Evolutionary conservation across 129 eudicot species (phyloP).

Genomic region (Flaveria ramosissima): DNA sequence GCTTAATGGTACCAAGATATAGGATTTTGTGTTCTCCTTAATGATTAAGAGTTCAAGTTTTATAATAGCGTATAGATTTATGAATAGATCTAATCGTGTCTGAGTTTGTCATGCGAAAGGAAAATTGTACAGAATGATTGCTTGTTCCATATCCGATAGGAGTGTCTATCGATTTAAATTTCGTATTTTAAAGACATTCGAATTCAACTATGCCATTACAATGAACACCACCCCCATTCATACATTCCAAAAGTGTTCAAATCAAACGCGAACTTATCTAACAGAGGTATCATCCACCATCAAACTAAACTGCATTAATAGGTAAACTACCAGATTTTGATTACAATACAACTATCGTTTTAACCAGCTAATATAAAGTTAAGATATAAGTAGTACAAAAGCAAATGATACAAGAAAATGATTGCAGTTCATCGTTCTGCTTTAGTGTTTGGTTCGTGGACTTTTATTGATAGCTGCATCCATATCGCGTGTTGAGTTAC

Average conservation of each 20-base stretch:
- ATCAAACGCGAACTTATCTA: not conserved
- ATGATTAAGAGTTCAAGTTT: too few relatives aligned
- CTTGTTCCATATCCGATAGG: too few relatives aligned
- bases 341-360: conserved; percentile 15
- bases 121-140: too few relatives aligned
- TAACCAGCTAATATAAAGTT: not conserved
- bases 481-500: conserved; percentile 26
- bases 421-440: not conserved
- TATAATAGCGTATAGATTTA: too few relatives aligned
- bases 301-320: not conserved
- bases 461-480: conserved; percentile 19
- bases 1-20: too few relatives aligned
- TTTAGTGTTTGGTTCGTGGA: conserved; percentile 11
- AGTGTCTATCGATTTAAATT: too few relatives aligned
- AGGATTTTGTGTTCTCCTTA: too few relatives aligned
- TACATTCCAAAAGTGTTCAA: not conserved
- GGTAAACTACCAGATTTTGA: conserved; percentile 16
- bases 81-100: too few relatives aligned
- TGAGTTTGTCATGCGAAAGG: too few relatives aligned
- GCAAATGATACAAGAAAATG: conserved; percentile 13
- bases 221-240: conserved; percentile 1
- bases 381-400: conserved; percentile 20
- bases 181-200: conserved; percentile 47
- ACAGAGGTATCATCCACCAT: conserved; percentile 11
- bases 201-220: not conserved